These are phyloP conservation scores for Hondaea fermentalgiana DNA, from an alignment of 108 stramenopile species.

Conservation along the genomic window DNA sequence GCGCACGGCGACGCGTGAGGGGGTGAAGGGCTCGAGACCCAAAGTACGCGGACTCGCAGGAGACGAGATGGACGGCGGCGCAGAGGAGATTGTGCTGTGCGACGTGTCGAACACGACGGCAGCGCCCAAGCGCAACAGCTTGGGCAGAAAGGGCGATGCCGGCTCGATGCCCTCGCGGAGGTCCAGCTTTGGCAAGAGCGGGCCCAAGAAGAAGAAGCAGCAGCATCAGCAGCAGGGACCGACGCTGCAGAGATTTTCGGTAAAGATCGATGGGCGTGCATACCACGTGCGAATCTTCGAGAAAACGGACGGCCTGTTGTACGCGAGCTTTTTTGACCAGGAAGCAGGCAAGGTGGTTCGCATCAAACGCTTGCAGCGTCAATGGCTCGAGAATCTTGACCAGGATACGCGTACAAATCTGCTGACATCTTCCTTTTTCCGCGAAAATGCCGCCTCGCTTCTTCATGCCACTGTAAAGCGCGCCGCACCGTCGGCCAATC, in stretches of 20 bases:
- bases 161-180: too few species aligned
- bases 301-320: not conserved
- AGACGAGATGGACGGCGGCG: too few species aligned
- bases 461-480: not conserved
- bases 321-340: not conserved
- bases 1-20: too few species aligned
- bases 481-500: not conserved
- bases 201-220: too few species aligned
- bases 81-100: too few species aligned
- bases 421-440: not conserved
- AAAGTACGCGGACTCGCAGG: too few species aligned
- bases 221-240: not conserved
- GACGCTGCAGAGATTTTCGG: not conserved
- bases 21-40: too few species aligned
- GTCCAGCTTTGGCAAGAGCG: too few species aligned
- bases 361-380: not conserved
- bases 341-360: not conserved
- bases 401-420: not conserved
- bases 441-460: not conserved
- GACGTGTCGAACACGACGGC: too few species aligned
- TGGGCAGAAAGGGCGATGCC: too few species aligned
- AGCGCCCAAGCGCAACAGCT: too few species aligned
- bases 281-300: not conserved
- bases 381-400: not conserved
- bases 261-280: not conserved